A percentile compares a stretch with the other conserved stretches of the same genome.
phyloP scores from a whole-genome alignment of 2,329 filamentous ascomycete genomes.

The Volutella citrinella region DNA sequence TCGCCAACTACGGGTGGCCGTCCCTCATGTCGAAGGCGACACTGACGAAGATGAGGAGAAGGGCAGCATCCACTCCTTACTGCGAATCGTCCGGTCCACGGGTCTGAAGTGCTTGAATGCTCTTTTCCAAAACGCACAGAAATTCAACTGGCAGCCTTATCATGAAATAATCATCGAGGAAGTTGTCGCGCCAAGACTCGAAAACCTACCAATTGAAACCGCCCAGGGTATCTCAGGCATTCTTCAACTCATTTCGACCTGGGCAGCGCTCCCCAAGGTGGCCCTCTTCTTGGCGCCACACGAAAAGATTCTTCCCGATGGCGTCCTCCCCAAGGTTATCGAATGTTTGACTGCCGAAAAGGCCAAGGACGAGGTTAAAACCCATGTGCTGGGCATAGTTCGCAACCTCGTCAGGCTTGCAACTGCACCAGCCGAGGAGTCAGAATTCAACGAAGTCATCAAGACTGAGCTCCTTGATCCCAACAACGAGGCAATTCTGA shows the following conservation, averaged over 20 bases:
- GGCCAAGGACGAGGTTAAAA: conserved; percentile 81
- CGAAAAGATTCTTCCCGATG: conserved; percentile 44
- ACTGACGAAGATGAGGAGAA: conserved; percentile 42
- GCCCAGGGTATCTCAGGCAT: conserved; percentile 85
- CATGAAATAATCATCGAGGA: conserved; percentile 69
- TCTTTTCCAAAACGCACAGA: conserved; percentile 70
- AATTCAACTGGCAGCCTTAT: conserved; percentile 71
- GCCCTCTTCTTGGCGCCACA: conserved; percentile 61
- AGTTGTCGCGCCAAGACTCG: conserved; percentile 72
- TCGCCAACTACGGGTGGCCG: conserved; percentile 49
- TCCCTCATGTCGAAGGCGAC: conserved; percentile 32
- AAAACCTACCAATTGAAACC: conserved; percentile 78
- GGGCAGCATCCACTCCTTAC: conserved; percentile 52
- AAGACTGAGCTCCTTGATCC: conserved; percentile 54
- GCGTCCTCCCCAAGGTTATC: conserved; percentile 68
- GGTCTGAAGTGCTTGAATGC: conserved; percentile 81
- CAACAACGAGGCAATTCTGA: conserved; percentile 58
- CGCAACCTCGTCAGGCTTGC: conserved; percentile 64
- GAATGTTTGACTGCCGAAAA: conserved; percentile 70
- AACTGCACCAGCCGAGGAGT: conserved; percentile 50
- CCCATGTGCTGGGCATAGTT: conserved; percentile 76
- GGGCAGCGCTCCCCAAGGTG: conserved; percentile 66
- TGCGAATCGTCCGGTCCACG: conserved; percentile 64
- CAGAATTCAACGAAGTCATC: conserved; percentile 55
- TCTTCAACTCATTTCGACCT: conserved; percentile 76